Conservation (phyloP, 1,284 basidiomycete species). For the Boletus subluridellus region DNA sequence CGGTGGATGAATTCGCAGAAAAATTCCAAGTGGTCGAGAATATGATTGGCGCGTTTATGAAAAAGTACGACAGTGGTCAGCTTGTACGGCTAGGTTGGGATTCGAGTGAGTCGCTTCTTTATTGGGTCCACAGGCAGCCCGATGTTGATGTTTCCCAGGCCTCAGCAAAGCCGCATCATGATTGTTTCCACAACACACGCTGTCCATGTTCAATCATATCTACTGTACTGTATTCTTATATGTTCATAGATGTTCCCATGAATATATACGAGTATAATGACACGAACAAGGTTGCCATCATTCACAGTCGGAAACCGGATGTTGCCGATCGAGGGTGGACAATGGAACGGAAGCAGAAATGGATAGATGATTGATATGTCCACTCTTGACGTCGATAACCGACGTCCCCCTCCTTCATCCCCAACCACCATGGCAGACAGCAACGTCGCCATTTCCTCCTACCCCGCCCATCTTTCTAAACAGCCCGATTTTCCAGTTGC, state of each 20-base stretch:
- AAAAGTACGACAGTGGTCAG: conserved; percentile 19
- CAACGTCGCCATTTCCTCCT: conserved; percentile 18
- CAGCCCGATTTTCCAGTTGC: conserved; percentile 6
- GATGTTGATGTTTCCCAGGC: conserved; percentile 13
- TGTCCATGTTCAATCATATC: background rate
- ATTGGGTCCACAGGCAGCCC: too few relatives aligned
- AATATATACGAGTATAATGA: conserved; percentile 20
- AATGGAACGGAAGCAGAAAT: conserved; percentile 21
- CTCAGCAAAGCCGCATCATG: background rate
- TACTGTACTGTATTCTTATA: conserved; percentile 18
- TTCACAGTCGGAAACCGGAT: conserved; percentile 16
- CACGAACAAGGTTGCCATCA: conserved; percentile 16
- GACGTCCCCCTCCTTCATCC: conserved; percentile 11
- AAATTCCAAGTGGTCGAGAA: conserved; percentile 21
- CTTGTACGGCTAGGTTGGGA: conserved; percentile 29
- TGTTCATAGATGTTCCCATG: background rate
- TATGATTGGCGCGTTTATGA: conserved; percentile 24
- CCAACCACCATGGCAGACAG: conserved; percentile 16
- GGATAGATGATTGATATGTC: background rate
- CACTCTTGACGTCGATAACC: conserved; percentile 8
- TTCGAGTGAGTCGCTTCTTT: conserved; percentile 17
- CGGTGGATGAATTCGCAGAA: conserved; percentile 22
- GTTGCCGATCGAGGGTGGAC: conserved; percentile 18
- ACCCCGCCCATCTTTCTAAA: conserved; percentile 2
- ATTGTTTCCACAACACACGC: background rate